Evolutionary conservation across 2,329 filamentous ascomycete species (phyloP).

Genomic region (Hypoxylon sp.): DNA sequence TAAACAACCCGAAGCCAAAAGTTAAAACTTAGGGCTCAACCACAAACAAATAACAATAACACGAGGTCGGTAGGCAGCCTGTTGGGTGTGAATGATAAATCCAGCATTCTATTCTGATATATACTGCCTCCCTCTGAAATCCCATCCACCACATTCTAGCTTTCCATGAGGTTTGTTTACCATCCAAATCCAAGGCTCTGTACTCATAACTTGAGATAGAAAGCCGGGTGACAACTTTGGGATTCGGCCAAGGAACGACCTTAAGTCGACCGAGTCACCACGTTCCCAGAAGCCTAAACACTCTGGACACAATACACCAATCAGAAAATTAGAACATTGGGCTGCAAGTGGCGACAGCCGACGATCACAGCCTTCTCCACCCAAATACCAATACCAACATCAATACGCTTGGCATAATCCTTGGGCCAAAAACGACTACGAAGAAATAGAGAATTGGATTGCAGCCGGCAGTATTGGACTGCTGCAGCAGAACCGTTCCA

Average conservation of each 20-base stretch:
- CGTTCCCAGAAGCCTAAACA: constrained; percentile 38
- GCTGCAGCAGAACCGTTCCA: constrained; percentile 33
- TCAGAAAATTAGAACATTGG: constrained; percentile 6
- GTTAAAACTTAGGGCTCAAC: not conserved
- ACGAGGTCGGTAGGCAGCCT: not conserved
- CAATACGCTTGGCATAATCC: constrained; percentile 14
- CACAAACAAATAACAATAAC: constrained; percentile 23
- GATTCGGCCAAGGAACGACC: constrained; percentile 54
- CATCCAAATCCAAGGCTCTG: constrained; percentile 12
- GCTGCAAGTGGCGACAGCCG: not conserved
- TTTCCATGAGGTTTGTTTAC: constrained; percentile 42
- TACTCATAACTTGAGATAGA: constrained; percentile 42
- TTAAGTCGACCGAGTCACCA: constrained; percentile 48
- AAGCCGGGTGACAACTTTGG: constrained; percentile 55
- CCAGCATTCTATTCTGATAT: not conserved
- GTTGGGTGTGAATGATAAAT: not conserved
- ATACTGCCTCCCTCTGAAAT: not conserved
- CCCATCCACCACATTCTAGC: not conserved
- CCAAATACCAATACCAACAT: not conserved
- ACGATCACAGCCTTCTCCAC: not conserved
- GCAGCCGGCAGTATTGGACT: not conserved
- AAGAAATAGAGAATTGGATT: constrained; percentile 21
- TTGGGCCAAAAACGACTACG: constrained; percentile 1
- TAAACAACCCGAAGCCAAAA: constrained; percentile 25
- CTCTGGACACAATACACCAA: constrained; percentile 8